A percentile compares a stretch with the other conserved stretches of the same genome.
Conservation (phyloP, 805 yeast genomes). For the Wickerhamomyces rabaulensis region DNA sequence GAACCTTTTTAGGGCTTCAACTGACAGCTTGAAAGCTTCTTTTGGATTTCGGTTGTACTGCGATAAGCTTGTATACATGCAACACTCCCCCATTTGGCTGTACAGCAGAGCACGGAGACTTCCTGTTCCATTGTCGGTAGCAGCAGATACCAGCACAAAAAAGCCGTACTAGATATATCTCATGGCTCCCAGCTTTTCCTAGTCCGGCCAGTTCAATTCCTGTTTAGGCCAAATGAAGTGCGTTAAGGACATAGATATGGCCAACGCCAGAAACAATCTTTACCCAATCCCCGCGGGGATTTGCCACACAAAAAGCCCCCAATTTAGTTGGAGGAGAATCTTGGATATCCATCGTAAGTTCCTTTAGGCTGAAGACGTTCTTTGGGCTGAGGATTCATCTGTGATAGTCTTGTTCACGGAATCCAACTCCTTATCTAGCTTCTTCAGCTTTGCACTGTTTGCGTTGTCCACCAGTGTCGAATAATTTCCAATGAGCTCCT, state of each 20-base stretch:
- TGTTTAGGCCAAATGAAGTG: background rate
- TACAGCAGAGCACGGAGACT: no score
- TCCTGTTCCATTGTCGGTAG: no score
- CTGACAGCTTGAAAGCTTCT: background rate
- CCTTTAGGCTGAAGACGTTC: background rate
- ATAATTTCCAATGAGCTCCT: constrained; percentile 7
- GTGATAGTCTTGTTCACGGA: background rate
- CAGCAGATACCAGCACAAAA: background rate
- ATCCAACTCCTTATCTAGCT: background rate
- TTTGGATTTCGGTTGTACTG: background rate
- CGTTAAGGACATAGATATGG: no score
- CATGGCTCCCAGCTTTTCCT: background rate
- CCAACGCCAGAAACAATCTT: no score
- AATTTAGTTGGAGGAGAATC: no score
- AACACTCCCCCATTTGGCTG: background rate
- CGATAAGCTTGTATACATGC: background rate
- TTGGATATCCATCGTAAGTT: background rate
- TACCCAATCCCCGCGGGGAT: no score
- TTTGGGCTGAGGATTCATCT: background rate
- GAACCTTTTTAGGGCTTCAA: background rate
- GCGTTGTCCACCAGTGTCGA: constrained; percentile 3
- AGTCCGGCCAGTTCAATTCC: background rate
- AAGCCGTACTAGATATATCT: no score
- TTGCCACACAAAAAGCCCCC: background rate
- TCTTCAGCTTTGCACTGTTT: constrained; percentile 1